Conservation (phyloP, 441 rosid genomes). For the Theobroma grandiflorum region DNA sequence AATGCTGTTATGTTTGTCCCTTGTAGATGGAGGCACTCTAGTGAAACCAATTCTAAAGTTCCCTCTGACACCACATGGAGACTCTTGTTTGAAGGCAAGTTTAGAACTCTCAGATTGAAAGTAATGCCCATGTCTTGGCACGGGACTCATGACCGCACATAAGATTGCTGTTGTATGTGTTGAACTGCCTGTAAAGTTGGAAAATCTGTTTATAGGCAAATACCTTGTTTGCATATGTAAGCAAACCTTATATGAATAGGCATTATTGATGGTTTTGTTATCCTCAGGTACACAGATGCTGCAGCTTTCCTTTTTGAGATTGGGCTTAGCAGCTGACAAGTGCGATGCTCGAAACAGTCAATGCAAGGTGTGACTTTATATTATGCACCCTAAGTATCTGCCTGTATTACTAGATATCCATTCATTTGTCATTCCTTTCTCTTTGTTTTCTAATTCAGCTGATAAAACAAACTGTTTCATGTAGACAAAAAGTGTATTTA, state of each 20-base stretch:
- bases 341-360: constrained; percentile 90
- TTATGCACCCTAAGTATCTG: constrained; percentile 10
- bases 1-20: too few species aligned
- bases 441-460: constrained; percentile 14
- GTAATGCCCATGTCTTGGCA: neutral
- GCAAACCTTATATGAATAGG: neutral
- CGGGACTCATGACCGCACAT: neutral
- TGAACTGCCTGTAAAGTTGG: constrained; percentile 11
- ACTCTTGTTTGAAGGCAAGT: neutral
- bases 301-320: constrained; percentile 70
- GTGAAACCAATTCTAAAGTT: too few species aligned
- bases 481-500: too few species aligned
- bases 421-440: constrained; percentile 11
- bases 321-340: constrained; percentile 92
- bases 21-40: too few species aligned
- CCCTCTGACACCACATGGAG: too few species aligned
- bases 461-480: too few species aligned
- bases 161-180: neutral
- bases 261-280: constrained; percentile 20
- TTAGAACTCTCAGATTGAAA: neutral
- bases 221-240: neutral
- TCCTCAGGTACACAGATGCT: constrained; percentile 81
- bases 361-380: constrained; percentile 69
- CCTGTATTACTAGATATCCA: constrained; percentile 1
- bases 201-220: neutral